A percentile compares a stretch with the other conserved stretches of the same genome.
Evolutionary conservation across 768 basidiomycete species (phyloP).

Genomic region (Lactarius quietus): DNA sequence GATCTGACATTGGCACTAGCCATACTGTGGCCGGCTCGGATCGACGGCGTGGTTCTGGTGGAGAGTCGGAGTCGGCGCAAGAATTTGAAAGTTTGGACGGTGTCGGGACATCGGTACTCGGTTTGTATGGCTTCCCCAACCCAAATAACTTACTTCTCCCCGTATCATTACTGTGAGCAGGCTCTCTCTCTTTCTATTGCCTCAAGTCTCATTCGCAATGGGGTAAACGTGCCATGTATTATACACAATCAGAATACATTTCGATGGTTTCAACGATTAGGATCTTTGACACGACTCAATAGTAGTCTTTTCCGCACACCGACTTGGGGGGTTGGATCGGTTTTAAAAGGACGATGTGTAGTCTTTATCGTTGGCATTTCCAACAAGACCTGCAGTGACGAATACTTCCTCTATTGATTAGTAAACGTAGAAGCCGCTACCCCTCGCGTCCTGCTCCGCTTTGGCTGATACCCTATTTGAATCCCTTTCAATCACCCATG

Average conservation of each 20-base stretch:
- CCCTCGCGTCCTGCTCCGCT: no score
- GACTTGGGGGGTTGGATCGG: no score
- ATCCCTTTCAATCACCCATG: no score
- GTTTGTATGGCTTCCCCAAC: neutral
- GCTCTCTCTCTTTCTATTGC: neutral
- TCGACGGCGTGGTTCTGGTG: neutral
- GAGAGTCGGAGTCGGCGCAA: neutral
- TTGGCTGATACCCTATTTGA: no score
- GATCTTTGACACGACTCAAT: neutral
- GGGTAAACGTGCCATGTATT: conserved; percentile 7
- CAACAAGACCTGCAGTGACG: no score
- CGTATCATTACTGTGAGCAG: neutral
- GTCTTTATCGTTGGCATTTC: no score
- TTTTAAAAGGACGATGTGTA: no score
- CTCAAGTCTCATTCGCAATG: neutral
- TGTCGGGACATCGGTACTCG: neutral
- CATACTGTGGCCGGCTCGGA: neutral
- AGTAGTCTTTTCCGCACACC: no score
- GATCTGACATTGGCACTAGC: neutral
- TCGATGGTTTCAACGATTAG: neutral
- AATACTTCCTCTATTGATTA: no score
- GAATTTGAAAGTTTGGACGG: neutral
- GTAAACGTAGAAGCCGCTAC: no score
- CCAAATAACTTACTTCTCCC: neutral
- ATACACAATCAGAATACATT: conserved; percentile 1